Evolutionary conservation across 306 rosid species (phyloP).

Genomic region (Pterocarpus macrocarpus): DNA sequence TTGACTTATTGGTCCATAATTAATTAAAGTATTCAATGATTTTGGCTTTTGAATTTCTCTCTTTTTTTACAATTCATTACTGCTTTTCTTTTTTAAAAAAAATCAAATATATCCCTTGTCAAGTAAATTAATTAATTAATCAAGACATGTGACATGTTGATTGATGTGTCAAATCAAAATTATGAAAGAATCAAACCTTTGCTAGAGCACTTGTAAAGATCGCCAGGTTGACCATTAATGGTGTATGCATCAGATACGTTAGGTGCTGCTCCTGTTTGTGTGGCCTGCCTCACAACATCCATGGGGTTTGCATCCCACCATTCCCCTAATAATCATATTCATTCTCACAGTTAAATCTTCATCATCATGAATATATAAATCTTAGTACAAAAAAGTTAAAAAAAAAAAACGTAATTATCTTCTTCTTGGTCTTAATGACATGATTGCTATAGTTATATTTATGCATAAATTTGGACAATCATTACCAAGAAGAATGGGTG

Average conservation of each 20-base stretch:
- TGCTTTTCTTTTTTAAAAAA: neutral
- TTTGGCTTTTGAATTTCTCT: neutral
- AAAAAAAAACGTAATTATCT: neutral
- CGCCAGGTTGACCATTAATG: constrained; percentile 97
- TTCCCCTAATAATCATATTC: constrained; percentile 62
- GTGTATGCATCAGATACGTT: constrained; percentile 89
- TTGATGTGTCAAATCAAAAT: neutral
- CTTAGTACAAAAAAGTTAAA: neutral
- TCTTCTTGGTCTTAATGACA: neutral
- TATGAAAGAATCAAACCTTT: constrained; percentile 54
- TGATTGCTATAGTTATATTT: too few species aligned
- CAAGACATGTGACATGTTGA: neutral
- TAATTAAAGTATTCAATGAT: neutral
- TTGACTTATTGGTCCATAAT: neutral
- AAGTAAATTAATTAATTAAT: neutral
- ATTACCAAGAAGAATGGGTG: constrained; percentile 79
- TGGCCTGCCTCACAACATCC: constrained; percentile 72
- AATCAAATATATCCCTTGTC: neutral
- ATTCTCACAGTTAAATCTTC: neutral
- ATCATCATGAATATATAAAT: constrained; percentile 18
- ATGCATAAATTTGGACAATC: neutral
- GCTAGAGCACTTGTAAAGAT: constrained; percentile 87
- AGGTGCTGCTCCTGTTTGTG: constrained; percentile 80
- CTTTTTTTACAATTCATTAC: neutral
- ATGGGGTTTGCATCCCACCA: constrained; percentile 97